Evolutionary conservation across 1,284 basidiomycete genomes (phyloP).

Genomic region (Trichosporon sp.): DNA sequence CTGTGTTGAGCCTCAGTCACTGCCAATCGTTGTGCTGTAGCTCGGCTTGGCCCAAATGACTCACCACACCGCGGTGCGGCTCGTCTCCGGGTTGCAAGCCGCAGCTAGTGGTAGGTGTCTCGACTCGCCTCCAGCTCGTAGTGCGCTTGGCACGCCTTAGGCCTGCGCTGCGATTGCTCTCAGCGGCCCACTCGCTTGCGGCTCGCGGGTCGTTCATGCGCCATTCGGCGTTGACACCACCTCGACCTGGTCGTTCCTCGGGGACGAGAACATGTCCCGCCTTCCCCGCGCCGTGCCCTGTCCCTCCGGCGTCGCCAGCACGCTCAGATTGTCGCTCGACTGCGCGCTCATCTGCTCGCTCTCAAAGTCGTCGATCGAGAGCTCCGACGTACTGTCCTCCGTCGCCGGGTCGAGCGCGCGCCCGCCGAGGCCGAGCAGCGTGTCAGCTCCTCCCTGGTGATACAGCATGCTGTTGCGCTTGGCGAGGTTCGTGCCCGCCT

Average conservation of each 20-base stretch:
- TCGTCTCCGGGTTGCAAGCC: too few relatives aligned
- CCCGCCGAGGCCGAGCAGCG: constrained; percentile 40
- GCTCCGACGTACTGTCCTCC: constrained; percentile 16
- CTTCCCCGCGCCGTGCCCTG: not conserved
- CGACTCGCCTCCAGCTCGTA: too few relatives aligned
- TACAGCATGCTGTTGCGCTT: constrained; percentile 47
- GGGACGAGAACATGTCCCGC: not conserved
- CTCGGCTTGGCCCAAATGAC: too few relatives aligned
- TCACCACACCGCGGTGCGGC: too few relatives aligned
- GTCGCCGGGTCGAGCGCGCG: constrained; percentile 36
- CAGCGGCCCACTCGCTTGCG: too few relatives aligned
- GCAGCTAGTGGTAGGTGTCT: too few relatives aligned
- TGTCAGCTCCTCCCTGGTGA: constrained; percentile 42
- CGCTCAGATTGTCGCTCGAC: constrained; percentile 10
- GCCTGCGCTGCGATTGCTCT: too few relatives aligned
- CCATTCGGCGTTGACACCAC: constrained; percentile 1
- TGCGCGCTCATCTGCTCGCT: constrained; percentile 14
- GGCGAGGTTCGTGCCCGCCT: constrained; percentile 18
- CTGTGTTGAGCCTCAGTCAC: too few relatives aligned
- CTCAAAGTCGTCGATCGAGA: constrained; percentile 17
- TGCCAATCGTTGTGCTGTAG: too few relatives aligned
- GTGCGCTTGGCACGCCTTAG: too few relatives aligned
- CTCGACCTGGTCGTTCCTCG: not conserved
- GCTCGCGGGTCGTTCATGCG: not conserved
- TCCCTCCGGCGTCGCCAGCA: not conserved